A percentile compares a stretch with the other conserved stretches of the same genome.
phyloP scores from a whole-genome alignment of 805 yeast species.

The Brettanomyces naardenensis region DNA sequence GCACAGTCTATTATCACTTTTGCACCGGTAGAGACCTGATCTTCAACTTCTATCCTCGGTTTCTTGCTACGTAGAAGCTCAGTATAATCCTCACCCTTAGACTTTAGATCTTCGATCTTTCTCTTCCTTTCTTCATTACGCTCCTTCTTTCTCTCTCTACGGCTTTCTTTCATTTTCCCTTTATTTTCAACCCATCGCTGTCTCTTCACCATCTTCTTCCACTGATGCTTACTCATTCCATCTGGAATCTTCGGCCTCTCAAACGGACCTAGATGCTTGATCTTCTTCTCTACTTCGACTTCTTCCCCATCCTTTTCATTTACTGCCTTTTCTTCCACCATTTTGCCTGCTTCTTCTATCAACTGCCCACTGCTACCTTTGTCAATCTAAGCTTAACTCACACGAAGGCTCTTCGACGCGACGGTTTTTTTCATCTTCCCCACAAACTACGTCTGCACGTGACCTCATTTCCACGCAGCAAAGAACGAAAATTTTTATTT shows the following conservation, averaged over 20 bases:
- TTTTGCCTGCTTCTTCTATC: too few relatives aligned
- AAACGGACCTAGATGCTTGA: background rate
- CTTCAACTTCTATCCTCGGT: constrained; percentile 23
- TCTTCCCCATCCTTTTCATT: background rate
- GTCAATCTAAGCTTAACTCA: too few relatives aligned
- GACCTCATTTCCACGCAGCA: too few relatives aligned
- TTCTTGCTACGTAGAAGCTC: constrained; percentile 29
- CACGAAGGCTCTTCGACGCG: too few relatives aligned
- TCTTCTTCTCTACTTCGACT: background rate
- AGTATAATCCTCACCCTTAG: constrained; percentile 28
- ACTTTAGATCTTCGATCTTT: constrained; percentile 27
- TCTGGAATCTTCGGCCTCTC: constrained; percentile 44
- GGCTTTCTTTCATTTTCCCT: constrained; percentile 45
- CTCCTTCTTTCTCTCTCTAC: constrained; percentile 48
- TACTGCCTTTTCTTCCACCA: too few relatives aligned
- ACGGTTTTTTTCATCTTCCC: too few relatives aligned
- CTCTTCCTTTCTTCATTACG: constrained; percentile 23
- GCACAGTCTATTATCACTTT: constrained; percentile 76
- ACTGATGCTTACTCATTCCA: constrained; percentile 81
- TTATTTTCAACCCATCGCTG: constrained; percentile 46
- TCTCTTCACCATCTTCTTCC: constrained; percentile 61
- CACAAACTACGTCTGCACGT: too few relatives aligned
- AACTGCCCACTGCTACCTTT: too few relatives aligned
- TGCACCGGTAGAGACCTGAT: constrained; percentile 43
- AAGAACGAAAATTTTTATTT: too few relatives aligned